Evolutionary conservation across 495 filamentous ascomycete species (phyloP).

Genomic region (Pyrenula aspistea): DNA sequence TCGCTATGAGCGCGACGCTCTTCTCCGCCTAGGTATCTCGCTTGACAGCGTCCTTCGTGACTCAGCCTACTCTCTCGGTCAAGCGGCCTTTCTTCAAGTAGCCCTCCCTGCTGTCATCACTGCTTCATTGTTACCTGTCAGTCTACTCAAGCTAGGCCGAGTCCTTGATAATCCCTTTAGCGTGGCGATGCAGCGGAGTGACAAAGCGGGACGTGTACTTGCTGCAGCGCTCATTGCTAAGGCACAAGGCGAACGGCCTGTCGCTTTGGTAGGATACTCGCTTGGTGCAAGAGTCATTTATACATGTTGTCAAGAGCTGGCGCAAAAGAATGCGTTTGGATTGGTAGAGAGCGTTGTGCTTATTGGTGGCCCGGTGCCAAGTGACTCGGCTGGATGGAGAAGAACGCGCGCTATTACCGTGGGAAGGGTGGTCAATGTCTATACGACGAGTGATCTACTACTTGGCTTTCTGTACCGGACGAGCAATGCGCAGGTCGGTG

Average conservation of each 20-base stretch:
- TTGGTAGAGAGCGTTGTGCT: conserved; percentile 58
- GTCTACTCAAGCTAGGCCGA: conserved; percentile 52
- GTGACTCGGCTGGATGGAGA: conserved; percentile 35
- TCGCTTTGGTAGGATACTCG: conserved; percentile 59
- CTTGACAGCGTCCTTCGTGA: conserved; percentile 48
- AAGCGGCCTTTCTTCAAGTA: conserved; percentile 50
- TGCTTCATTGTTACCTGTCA: conserved; percentile 49
- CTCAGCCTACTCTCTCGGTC: conserved; percentile 47
- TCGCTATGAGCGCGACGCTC: conserved; percentile 52
- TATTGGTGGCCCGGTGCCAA: conserved; percentile 52
- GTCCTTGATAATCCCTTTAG: conserved; percentile 63
- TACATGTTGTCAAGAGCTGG: conserved; percentile 47
- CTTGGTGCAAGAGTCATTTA: conserved; percentile 62
- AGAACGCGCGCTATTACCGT: conserved; percentile 42
- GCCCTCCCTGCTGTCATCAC: conserved; percentile 52
- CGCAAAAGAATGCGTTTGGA: conserved; percentile 55
- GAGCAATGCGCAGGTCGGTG: conserved; percentile 39
- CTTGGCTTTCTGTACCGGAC: conserved; percentile 47
- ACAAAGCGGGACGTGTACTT: conserved; percentile 55
- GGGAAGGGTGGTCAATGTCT: conserved; percentile 46
- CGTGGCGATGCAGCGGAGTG: conserved; percentile 48
- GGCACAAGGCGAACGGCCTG: conserved; percentile 56
- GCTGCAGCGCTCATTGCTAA: conserved; percentile 61
- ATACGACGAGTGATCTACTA: conserved; percentile 46
- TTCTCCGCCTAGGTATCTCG: conserved; percentile 46